A percentile compares a stretch with the other conserved stretches of the same genome.
These are phyloP conservation scores for Tylopilus subfusipes DNA, from an alignment of 768 basidiomycete genomes.

Conservation along the genomic window DNA sequence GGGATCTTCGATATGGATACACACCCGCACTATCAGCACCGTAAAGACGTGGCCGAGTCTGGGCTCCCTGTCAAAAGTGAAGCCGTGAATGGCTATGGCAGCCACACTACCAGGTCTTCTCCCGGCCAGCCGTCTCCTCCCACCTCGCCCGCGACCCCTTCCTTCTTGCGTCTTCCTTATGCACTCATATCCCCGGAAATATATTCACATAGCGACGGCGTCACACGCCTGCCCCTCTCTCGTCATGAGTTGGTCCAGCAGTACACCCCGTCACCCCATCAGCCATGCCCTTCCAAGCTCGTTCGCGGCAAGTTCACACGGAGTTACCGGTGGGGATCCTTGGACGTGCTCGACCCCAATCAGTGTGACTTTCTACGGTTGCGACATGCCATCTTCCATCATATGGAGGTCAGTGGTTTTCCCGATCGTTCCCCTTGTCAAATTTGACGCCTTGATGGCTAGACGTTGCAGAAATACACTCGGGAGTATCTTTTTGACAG, in stretches of 20 bases:
- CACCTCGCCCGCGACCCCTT: conserved; percentile 58
- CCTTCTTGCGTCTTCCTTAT: conserved; percentile 71
- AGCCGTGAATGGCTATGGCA: conserved; percentile 49
- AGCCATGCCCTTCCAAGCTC: conserved; percentile 43
- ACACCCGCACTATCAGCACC: conserved; percentile 45
- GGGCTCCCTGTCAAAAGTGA: conserved; percentile 46
- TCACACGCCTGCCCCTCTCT: conserved; percentile 51
- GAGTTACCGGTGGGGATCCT: conserved; percentile 77
- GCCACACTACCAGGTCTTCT: conserved; percentile 49
- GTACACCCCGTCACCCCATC: conserved; percentile 60
- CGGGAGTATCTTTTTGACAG: conserved; percentile 79
- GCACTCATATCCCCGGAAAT: conserved; percentile 80
- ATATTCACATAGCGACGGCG: conserved; percentile 82
- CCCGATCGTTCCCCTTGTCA: conserved; percentile 11
- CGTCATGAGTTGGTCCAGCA: conserved; percentile 72
- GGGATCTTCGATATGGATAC: conserved; percentile 82
- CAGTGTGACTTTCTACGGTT: conserved; percentile 82
- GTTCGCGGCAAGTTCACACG: conserved; percentile 63
- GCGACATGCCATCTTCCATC: conserved; percentile 77
- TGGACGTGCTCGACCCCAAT: conserved; percentile 73
- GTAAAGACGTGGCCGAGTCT: conserved; percentile 42
- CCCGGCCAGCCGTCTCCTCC: conserved; percentile 59
- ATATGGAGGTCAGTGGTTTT: conserved; percentile 69
- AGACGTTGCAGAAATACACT: conserved; percentile 86
- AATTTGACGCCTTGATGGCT: conserved; percentile 22